A percentile compares a stretch with the other conserved stretches of the same genome.
phyloP scores from a whole-genome alignment of 2,329 filamentous ascomycete species.

The Penicillium sp. region DNA sequence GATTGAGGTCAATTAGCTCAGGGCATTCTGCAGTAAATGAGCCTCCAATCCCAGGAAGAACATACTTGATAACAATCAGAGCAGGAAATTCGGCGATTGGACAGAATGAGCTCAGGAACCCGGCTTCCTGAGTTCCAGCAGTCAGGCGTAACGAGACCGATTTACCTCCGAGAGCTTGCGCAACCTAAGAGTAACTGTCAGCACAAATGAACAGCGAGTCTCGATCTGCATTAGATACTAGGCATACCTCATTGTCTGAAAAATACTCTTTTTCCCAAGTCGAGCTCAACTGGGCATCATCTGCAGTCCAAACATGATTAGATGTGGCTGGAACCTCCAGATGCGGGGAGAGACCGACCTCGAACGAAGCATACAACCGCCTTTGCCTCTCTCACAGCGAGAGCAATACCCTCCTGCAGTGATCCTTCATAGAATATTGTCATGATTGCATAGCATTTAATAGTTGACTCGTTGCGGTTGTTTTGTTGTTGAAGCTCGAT shows the following conservation, averaged over 20 bases:
- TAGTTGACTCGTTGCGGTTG: neutral
- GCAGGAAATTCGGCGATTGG: conserved; percentile 78
- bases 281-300: conserved; percentile 69
- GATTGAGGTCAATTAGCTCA: conserved; percentile 19
- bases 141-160: conserved; percentile 71
- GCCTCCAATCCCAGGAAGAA: neutral
- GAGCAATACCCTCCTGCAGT: conserved; percentile 77
- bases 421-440: conserved; percentile 81
- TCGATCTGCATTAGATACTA: neutral
- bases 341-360: conserved; percentile 55
- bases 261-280: conserved; percentile 73
- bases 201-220: conserved; percentile 7
- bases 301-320: conserved; percentile 48
- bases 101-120: conserved; percentile 79
- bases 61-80: conserved; percentile 74
- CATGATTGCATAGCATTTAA: conserved; percentile 19
- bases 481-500: neutral
- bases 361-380: conserved; percentile 83
- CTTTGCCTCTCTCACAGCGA: conserved; percentile 74
- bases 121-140: conserved; percentile 77
- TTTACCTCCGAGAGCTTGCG: conserved; percentile 60
- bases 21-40: neutral
- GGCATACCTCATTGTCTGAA: conserved; percentile 57
- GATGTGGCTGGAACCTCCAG: conserved; percentile 14
- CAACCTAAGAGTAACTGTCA: conserved; percentile 51